Evolutionary conservation across 2,329 filamentous ascomycete genomes (phyloP).

Genomic region (Cytospora mali): DNA sequence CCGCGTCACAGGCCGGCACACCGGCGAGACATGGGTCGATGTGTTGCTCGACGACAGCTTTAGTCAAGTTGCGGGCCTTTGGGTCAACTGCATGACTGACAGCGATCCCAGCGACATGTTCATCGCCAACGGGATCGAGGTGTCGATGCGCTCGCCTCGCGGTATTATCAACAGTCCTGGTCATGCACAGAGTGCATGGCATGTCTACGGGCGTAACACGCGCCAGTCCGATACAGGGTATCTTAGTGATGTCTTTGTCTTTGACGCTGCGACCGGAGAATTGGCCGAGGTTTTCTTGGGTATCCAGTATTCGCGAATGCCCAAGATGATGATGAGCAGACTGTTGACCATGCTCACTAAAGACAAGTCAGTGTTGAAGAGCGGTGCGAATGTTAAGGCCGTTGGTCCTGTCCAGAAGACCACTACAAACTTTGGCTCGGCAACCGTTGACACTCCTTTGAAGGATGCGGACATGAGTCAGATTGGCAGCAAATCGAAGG

Average conservation of each 20-base stretch:
- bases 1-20: background rate
- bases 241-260: conserved; percentile 44
- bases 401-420: no score
- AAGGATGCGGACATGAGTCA: no score
- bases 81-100: conserved; percentile 41
- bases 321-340: conserved; percentile 36
- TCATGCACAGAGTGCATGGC: conserved; percentile 29
- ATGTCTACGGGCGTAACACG: conserved; percentile 36
- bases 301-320: conserved; percentile 36
- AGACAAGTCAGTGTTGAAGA: conserved; percentile 1
- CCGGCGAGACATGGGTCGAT: conserved; percentile 33
- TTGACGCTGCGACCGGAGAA: conserved; percentile 34
- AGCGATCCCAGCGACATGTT: conserved; percentile 35
- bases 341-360: conserved; percentile 33
- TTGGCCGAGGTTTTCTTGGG: conserved; percentile 40
- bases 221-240: conserved; percentile 33
- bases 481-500: no score
- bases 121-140: conserved; percentile 37
- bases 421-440: no score
- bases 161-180: background rate
- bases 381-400: background rate
- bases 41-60: conserved; percentile 36
- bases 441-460: no score
- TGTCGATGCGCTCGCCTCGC: conserved; percentile 39
- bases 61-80: conserved; percentile 42